phyloP scores from a whole-genome alignment of 2,329 filamentous ascomycete species.

The Apiospora saccharicola region DNA sequence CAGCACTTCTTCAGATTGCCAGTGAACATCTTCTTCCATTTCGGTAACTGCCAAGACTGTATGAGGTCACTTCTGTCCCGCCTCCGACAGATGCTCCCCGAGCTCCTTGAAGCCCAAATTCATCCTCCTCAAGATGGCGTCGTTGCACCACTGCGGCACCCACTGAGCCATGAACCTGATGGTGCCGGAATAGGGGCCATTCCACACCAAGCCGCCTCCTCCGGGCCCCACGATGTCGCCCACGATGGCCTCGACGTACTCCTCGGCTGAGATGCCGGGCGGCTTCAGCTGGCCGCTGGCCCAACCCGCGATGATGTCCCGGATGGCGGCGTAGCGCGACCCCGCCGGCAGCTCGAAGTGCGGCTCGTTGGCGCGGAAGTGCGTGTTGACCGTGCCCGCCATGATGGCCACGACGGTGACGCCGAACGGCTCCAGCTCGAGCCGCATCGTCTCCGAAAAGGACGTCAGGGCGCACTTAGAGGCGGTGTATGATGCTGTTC shows the following conservation, averaged over 20 bases:
- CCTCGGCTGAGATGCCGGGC: slow-evolving; percentile 26
- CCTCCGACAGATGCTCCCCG: background rate
- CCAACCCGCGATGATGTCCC: slow-evolving; percentile 31
- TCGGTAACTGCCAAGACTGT: background rate
- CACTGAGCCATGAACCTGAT: slow-evolving; percentile 19
- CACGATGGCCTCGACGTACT: slow-evolving; percentile 30
- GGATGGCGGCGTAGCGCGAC: slow-evolving; percentile 31
- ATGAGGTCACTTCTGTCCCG: background rate
- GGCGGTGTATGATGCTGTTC: background rate
- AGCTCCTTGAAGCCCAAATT: background rate
- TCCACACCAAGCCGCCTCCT: slow-evolving; percentile 28
- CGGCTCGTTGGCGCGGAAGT: slow-evolving; percentile 36
- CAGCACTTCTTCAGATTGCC: background rate
- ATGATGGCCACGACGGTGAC: slow-evolving; percentile 44
- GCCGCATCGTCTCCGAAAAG: slow-evolving; percentile 48
- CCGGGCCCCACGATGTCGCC: slow-evolving; percentile 30
- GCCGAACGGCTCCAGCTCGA: slow-evolving; percentile 48
- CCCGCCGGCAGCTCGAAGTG: slow-evolving; percentile 26
- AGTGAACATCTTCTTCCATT: background rate
- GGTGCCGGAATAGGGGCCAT: slow-evolving; percentile 29
- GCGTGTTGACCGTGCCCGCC: slow-evolving; percentile 43
- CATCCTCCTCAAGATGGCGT: background rate
- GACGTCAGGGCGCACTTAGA: slow-evolving; percentile 50
- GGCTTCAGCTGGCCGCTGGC: slow-evolving; percentile 33
- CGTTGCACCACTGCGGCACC: background rate